Evolutionary conservation across 2,329 filamentous ascomycete genomes (phyloP).

Genomic region (Colletotrichum truncatum): DNA sequence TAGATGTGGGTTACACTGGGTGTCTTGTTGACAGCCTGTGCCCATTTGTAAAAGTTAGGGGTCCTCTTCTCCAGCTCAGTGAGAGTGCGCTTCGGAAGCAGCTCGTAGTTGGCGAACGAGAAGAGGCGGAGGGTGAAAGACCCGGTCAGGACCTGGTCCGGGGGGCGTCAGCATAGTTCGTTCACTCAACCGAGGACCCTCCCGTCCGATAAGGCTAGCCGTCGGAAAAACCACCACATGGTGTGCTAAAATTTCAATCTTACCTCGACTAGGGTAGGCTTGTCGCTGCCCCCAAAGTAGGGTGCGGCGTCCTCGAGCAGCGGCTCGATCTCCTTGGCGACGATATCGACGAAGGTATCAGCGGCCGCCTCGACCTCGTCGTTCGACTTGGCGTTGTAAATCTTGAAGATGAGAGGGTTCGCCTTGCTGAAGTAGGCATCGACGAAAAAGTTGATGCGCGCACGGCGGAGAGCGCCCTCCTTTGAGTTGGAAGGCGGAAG

Average conservation of each 20-base stretch:
- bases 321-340: constrained; percentile 79
- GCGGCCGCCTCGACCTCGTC: constrained; percentile 59
- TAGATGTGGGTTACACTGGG: constrained; percentile 74
- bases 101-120: constrained; percentile 59
- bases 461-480: constrained; percentile 68
- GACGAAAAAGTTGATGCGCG: constrained; percentile 76
- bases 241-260: constrained; percentile 27
- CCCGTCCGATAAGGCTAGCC: background rate
- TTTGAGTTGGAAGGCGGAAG: constrained; percentile 62
- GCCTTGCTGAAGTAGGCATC: constrained; percentile 75
- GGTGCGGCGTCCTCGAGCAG: constrained; percentile 65
- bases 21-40: constrained; percentile 64
- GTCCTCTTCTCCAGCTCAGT: constrained; percentile 59
- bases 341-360: constrained; percentile 60
- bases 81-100: constrained; percentile 60
- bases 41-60: constrained; percentile 77
- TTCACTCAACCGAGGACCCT: background rate
- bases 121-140: constrained; percentile 74
- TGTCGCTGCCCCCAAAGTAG: constrained; percentile 71
- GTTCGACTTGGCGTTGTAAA: constrained; percentile 55
- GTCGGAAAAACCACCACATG: background rate
- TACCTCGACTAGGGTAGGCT: constrained; percentile 79
- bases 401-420: constrained; percentile 54
- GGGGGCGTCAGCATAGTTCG: constrained; percentile 15
- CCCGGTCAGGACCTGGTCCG: constrained; percentile 64